Base-by-base conservation (phyloP, 192 early-diverging fungal genomes). In the Coemansia asiatica region DNA sequence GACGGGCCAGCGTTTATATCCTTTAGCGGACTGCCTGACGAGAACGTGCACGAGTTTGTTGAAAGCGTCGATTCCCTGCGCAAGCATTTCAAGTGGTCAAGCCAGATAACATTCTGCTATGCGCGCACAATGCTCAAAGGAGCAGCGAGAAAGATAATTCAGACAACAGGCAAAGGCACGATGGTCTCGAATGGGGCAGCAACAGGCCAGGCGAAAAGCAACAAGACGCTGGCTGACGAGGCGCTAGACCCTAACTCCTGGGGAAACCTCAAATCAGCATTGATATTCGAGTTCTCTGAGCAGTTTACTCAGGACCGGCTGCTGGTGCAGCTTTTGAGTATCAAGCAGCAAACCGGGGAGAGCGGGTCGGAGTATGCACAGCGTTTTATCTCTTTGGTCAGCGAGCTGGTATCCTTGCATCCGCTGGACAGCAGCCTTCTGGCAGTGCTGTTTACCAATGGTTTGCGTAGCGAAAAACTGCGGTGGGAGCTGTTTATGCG, bases 41-140 rank as follows among this genome's bases (percentile, higher is more conserved):
- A 80, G 35, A 54, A 68, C 36, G 61, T 80, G 23, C 27, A 71
- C 48, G 77, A 80, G 53, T 80, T 80, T 71, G 77, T 80, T 12
- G 47, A 35, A 55, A 80, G 64, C 66, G 77, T 80, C 29, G 77
- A 80, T 26, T 47, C 77, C 19, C 46, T 80, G 40, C 77, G 77
- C 63, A 80, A 74, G 66, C 71, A 80, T 60, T 80, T 80, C 58
- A 80, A 80, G 63, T 80, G 77, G 77, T 80, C 77, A 3, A 74
- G 67, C 72, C 77, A 80, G 22, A 68, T 80, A 25, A 56, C 77
- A 10, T 80, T 64, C 47, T 80, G 77, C 62, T 80, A 80, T 50
- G 77, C 77, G 1, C 77, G 77, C 29, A 80, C 77, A 18, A 80
- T 80, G 77, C 67, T 80, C 38, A 80, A 80, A 57, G 77, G 77